Evolutionary conservation across 495 filamentous ascomycete genomes (phyloP).

Genomic region (Penicillium herquei): DNA sequence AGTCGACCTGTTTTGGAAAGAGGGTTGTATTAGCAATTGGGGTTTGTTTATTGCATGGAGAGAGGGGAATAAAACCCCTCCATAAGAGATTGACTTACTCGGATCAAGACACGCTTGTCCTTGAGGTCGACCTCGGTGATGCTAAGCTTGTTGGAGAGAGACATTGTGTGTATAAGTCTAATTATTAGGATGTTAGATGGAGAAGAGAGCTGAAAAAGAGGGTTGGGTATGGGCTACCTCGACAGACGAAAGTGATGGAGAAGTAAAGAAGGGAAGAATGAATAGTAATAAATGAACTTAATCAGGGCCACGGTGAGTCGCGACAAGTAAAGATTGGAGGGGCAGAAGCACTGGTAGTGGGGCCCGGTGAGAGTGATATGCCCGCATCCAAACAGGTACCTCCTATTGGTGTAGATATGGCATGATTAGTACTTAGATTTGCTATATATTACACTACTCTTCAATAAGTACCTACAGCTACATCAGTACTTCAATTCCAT

Average conservation of each 20-base stretch:
- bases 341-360: constrained; percentile 22
- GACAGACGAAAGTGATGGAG: constrained; percentile 3
- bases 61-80: neutral
- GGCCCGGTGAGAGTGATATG: constrained; percentile 23
- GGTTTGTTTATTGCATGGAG: neutral
- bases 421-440: constrained; percentile 7
- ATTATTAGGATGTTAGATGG: neutral
- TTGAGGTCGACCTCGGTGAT: constrained; percentile 96
- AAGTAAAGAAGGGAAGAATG: constrained; percentile 9
- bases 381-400: constrained; percentile 20
- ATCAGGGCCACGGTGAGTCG: constrained; percentile 33
- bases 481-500: constrained; percentile 1
- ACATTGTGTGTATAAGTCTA: constrained; percentile 62
- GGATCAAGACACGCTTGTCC: constrained; percentile 95
- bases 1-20: constrained; percentile 73
- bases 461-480: constrained; percentile 6
- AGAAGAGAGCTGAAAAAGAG: neutral
- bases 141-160: constrained; percentile 96
- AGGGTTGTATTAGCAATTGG: constrained; percentile 16
- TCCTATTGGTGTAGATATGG: constrained; percentile 9
- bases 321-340: constrained; percentile 27
- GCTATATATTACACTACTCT: neutral
- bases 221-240: constrained; percentile 10
- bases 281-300: constrained; percentile 12
- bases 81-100: constrained; percentile 57